phyloP scores from a whole-genome alignment of 1,284 basidiomycete species.

The Cerrena zonata region DNA sequence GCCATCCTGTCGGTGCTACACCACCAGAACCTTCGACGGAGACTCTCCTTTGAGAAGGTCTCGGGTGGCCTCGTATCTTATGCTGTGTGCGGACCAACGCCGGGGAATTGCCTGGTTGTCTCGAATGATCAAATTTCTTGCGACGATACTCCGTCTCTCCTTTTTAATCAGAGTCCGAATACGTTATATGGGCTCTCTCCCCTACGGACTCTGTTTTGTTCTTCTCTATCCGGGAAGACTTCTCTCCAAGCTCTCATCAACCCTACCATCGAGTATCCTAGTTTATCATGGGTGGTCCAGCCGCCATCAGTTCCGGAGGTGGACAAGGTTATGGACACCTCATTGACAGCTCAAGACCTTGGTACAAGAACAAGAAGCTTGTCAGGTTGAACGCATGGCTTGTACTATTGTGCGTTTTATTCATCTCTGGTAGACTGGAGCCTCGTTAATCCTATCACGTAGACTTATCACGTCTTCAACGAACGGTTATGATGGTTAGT shows the following conservation, averaged over 20 bases:
- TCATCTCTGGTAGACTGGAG: neutral
- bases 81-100: neutral
- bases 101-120: neutral
- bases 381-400: conserved; percentile 62
- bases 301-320: conserved; percentile 17
- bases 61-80: neutral
- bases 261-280: neutral
- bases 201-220: neutral
- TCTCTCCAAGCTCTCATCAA: neutral
- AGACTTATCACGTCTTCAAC: conserved; percentile 70
- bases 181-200: neutral
- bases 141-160: conserved; percentile 2
- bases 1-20: neutral
- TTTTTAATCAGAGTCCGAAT: neutral
- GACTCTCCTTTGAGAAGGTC: neutral
- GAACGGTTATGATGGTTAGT: conserved; percentile 58
- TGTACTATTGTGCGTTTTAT: conserved; percentile 44
- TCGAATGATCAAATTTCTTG: neutral
- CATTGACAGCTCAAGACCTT: conserved; percentile 22
- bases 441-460: neutral
- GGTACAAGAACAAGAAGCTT: conserved; percentile 32
- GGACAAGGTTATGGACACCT: conserved; percentile 22
- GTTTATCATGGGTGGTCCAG: conserved; percentile 28
- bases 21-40: neutral
- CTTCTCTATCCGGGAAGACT: neutral